Evolutionary conservation across 345 rosid genomes (phyloP).

Genomic region (Salix viminalis): DNA sequence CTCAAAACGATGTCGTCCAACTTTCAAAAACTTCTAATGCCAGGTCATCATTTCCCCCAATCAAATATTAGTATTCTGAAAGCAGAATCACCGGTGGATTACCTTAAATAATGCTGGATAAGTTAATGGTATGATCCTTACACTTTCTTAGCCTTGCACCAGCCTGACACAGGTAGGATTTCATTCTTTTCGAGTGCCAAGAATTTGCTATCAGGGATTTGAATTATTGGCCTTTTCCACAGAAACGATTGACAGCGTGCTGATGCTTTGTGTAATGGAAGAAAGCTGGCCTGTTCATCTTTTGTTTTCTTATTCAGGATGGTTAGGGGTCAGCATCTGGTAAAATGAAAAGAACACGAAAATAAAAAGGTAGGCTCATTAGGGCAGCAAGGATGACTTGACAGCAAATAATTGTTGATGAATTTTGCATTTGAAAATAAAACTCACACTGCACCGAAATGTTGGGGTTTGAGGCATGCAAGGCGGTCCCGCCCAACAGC

Average conservation of each 20-base stretch:
- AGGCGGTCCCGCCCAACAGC: not conserved
- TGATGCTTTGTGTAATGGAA: not conserved
- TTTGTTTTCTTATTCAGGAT: no score
- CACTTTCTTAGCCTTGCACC: not conserved
- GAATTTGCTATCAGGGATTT: not conserved
- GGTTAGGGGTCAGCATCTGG: no score
- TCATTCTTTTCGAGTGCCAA: slow-evolving; percentile 6
- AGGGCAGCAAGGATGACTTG: not conserved
- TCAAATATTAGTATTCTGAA: not conserved
- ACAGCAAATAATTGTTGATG: no score
- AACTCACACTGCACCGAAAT: not conserved
- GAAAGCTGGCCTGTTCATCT: not conserved
- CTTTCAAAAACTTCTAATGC: not conserved
- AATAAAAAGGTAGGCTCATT: not conserved
- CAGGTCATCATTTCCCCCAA: not conserved
- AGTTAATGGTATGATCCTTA: not conserved
- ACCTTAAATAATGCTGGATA: not conserved
- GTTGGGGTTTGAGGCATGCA: not conserved
- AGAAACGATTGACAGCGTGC: not conserved
- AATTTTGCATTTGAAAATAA: no score
- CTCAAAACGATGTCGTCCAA: not conserved
- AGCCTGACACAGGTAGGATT: not conserved
- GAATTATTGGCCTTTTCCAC: not conserved
- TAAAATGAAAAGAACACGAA: no score
- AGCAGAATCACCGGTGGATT: not conserved